Evolutionary conservation across 129 eudicot species (phyloP).

Genomic region (Calendula officinalis): DNA sequence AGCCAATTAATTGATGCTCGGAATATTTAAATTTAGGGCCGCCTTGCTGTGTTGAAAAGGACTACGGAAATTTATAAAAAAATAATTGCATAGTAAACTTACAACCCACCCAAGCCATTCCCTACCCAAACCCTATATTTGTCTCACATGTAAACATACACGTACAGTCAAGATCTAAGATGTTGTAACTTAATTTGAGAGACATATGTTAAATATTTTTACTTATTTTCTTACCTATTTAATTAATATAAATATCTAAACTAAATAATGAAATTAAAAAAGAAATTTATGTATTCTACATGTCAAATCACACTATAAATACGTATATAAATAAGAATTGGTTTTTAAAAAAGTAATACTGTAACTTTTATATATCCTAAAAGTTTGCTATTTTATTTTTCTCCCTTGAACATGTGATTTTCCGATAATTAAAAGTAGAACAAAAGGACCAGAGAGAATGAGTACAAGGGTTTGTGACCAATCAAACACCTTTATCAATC

Average conservation of each 20-base stretch:
- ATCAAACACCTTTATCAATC: conserved; percentile 4
- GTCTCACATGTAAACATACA: conserved; percentile 4
- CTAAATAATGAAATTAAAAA: too few species aligned
- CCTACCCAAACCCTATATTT: conserved; percentile 8
- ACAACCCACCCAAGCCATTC: conserved; percentile 21
- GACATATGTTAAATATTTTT: too few species aligned
- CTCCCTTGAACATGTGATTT: too few species aligned
- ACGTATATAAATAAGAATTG: too few species aligned
- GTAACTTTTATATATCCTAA: too few species aligned
- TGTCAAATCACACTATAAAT: too few species aligned
- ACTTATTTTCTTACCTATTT: too few species aligned
- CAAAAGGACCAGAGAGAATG: conserved; percentile 1
- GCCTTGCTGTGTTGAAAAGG: conserved; percentile 32
- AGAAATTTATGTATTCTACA: too few species aligned
- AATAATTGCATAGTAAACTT: conserved; percentile 18
- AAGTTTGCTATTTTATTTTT: too few species aligned
- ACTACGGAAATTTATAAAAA: conserved; percentile 26
- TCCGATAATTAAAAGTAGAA: background rate
- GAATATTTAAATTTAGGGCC: conserved; percentile 34
- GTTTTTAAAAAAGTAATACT: too few species aligned
- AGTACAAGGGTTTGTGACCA: conserved; percentile 18
- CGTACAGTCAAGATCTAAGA: background rate
- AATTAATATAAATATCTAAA: too few species aligned
- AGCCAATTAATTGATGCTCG: conserved; percentile 34
- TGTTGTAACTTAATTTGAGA: too few species aligned